Evolutionary conservation across 2,329 filamentous ascomycete genomes (phyloP).

Genomic region (Colletotrichum incanum): DNA sequence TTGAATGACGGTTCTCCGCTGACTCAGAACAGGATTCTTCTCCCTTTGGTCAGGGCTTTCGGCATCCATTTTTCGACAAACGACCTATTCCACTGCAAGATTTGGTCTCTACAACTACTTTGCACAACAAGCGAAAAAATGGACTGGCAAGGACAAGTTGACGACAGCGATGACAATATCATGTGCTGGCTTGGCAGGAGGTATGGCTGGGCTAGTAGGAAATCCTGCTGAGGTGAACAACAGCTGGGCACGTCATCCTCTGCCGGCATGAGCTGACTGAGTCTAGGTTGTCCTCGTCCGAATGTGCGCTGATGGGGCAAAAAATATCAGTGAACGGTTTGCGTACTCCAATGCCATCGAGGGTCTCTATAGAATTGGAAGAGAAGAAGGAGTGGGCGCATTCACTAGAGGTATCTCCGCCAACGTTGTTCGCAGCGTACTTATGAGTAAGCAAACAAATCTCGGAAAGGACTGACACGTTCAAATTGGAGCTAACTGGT

Average conservation of each 20-base stretch:
- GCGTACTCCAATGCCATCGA: constrained; percentile 56
- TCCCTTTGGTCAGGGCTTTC: constrained; percentile 62
- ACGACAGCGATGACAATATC: constrained; percentile 54
- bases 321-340: constrained; percentile 54
- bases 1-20: background rate
- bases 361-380: constrained; percentile 52
- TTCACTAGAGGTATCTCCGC: constrained; percentile 58
- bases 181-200: constrained; percentile 58
- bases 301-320: constrained; percentile 64
- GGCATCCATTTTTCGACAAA: constrained; percentile 61
- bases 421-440: constrained; percentile 59
- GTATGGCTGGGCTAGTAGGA: constrained; percentile 61
- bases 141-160: constrained; percentile 50
- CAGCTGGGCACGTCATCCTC: background rate
- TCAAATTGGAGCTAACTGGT: constrained; percentile 41
- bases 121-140: constrained; percentile 48
- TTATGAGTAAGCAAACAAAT: constrained; percentile 57
- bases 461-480: constrained; percentile 3
- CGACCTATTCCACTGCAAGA: constrained; percentile 61
- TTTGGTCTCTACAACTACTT: constrained; percentile 60
- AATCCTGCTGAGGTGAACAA: constrained; percentile 58
- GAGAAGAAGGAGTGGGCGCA: constrained; percentile 57
- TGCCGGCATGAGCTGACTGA: background rate
- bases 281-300: constrained; percentile 57
- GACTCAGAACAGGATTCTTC: constrained; percentile 51